phyloP scores from a whole-genome alignment of 805 yeast species.

The Teunomyces funiuensis region DNA sequence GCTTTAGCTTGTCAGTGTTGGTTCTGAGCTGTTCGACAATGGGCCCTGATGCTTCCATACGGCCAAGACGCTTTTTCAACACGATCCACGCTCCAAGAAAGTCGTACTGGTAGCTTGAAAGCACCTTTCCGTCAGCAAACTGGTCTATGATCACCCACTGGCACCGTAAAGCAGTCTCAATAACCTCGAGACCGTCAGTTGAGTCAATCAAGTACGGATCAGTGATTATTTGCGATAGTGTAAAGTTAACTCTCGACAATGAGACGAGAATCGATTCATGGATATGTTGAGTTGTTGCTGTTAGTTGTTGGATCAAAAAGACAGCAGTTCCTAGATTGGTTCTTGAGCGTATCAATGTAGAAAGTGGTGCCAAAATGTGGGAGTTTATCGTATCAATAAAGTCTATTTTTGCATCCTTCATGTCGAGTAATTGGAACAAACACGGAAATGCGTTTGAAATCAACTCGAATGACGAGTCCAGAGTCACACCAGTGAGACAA shows the following conservation, averaged over 20 bases:
- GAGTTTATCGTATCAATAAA: slow-evolving; percentile 17
- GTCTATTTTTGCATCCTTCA: slow-evolving; percentile 5
- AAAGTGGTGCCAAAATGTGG: slow-evolving; percentile 16
- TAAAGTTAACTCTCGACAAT: slow-evolving; percentile 26
- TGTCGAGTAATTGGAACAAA: slow-evolving; percentile 12
- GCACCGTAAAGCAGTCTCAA: slow-evolving; percentile 19
- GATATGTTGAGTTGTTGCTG: slow-evolving; percentile 8
- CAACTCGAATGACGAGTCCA: slow-evolving; percentile 23
- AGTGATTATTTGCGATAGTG: slow-evolving; percentile 30
- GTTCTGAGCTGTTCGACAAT: neutral
- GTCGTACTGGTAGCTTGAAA: slow-evolving; percentile 32
- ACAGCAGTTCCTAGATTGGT: slow-evolving; percentile 8
- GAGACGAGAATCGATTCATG: slow-evolving; percentile 20
- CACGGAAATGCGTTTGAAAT: slow-evolving; percentile 24
- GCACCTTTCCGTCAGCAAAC: slow-evolving; percentile 12
- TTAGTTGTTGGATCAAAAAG: slow-evolving; percentile 19
- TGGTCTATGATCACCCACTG: slow-evolving; percentile 20
- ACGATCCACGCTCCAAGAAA: slow-evolving; percentile 38
- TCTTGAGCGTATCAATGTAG: neutral
- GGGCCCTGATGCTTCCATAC: neutral
- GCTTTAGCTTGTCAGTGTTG: neutral
- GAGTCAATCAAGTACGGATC: slow-evolving; percentile 29
- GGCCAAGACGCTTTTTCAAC: slow-evolving; percentile 12
- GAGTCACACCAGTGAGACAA: slow-evolving; percentile 30
- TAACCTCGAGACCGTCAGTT: slow-evolving; percentile 14